Evolutionary conservation across 169 alveolate genomes (phyloP), one percentile per base, ranked within the genome.

Genomic region (Toxoplasma gondii): DNA sequence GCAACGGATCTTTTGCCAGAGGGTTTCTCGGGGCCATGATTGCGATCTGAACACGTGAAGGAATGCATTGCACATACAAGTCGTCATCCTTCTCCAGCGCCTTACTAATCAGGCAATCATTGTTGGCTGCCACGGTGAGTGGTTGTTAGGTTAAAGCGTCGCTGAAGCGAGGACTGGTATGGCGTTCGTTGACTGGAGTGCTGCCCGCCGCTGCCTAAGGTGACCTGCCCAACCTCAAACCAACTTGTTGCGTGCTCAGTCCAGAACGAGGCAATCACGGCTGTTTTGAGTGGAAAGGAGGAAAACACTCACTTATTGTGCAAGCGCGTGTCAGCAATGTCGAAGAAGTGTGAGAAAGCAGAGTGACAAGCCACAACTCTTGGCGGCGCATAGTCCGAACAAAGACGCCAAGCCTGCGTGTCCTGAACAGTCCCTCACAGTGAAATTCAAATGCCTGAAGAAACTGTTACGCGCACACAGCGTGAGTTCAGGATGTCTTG

Each of bases 1-100:
- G 96, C 34, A 82, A 43, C 10, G 90, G 90, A 44, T 43, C 90
- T 43, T 82, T 82, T 43, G 90, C 64, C 41, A 38, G 27, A 24
- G 90, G 39, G 27, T 74, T 38, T 31, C 90, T 38, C 41, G 54
- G 90, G 38, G 90, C 90, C 90, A 82, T 82, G 54, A 16, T 82
- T 64, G 74, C 74, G 74, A 64, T 64, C n/a, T 64, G n/a, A 22
- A 27, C 74, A 64, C 74, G 58, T 49, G 58, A 12, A 64, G 34
- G 74, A 64, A 31, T 12, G 74, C 7, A 64, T 64, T 31, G 29
- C 34, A 27, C 74, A 64, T 64, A 49, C 9, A 64, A 16, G 29
- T 31, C 74, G 7, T 31, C 74, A 12, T 7, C 74, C 24, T 16
- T 31, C 24, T 16, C 74, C 74, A 27, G 29, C 29, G 74, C 22